phyloP scores from a whole-genome alignment of 768 basidiomycete genomes.

The Podaxis pistillaris region DNA sequence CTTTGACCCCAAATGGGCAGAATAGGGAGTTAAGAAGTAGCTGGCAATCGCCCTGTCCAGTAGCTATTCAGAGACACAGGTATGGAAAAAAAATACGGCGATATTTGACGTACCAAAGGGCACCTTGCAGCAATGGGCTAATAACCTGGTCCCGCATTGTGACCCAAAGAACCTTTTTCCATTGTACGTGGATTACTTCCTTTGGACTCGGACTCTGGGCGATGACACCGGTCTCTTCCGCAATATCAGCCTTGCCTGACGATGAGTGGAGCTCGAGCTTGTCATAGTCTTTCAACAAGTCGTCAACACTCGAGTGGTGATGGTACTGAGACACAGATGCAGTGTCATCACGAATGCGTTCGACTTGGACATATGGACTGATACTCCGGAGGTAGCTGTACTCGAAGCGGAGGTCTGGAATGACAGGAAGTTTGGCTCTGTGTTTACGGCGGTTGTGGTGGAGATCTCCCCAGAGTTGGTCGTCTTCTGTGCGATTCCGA shows the following conservation, averaged over 20 bases:
- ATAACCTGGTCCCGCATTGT: conserved; percentile 69
- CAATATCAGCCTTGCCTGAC: conserved; percentile 18
- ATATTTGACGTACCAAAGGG: conserved; percentile 50
- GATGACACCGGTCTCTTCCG: conserved; percentile 11
- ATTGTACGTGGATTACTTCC: conserved; percentile 46
- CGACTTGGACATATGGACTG: conserved; percentile 37
- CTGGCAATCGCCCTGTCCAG: conserved; percentile 42
- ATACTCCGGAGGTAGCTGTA: conserved; percentile 66
- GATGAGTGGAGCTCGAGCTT: conserved; percentile 22
- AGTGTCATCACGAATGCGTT: neutral
- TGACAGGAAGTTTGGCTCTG: conserved; percentile 64
- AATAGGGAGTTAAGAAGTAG: conserved; percentile 42
- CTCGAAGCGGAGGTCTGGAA: conserved; percentile 79
- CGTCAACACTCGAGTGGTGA: conserved; percentile 16
- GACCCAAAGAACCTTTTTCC: conserved; percentile 59
- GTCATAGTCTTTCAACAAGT: conserved; percentile 27
- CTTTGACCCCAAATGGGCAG: conserved; percentile 31
- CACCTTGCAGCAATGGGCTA: conserved; percentile 65
- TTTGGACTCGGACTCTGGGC: conserved; percentile 8
- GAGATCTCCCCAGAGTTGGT: conserved; percentile 19
- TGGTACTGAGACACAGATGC: neutral
- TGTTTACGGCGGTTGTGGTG: conserved; percentile 82
- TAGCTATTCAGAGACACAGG: neutral
- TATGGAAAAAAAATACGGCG: neutral
- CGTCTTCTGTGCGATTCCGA: neutral